Conservation (phyloP, 1,284 basidiomycete species). For the Phlebopus sp. region DNA sequence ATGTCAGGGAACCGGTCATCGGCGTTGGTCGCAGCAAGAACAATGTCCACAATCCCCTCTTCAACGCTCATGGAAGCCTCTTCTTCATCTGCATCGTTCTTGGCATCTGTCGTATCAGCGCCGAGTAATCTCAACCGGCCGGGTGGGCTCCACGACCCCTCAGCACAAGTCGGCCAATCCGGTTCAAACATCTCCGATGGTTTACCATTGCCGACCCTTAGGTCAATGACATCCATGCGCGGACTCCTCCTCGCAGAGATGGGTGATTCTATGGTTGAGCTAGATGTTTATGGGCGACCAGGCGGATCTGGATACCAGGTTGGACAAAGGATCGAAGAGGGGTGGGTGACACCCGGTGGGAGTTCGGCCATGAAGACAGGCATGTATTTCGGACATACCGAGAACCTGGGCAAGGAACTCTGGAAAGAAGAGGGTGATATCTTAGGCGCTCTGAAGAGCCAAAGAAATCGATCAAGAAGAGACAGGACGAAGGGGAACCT, state of each 20-base stretch:
- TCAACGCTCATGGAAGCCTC: slow-evolving; percentile 26
- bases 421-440: slow-evolving; percentile 19
- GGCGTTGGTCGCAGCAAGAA: slow-evolving; percentile 17
- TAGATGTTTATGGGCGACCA: slow-evolving; percentile 33
- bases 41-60: slow-evolving; percentile 27
- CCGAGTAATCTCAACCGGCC: slow-evolving; percentile 13
- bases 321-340: slow-evolving; percentile 37
- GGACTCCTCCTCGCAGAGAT: slow-evolving; percentile 43
- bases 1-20: slow-evolving; percentile 9
- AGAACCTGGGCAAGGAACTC: slow-evolving; percentile 18
- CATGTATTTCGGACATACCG: slow-evolving; percentile 3
- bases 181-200: background rate
- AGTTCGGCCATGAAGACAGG: slow-evolving; percentile 12
- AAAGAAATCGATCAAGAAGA: slow-evolving; percentile 13
- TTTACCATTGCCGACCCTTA: slow-evolving; percentile 29
- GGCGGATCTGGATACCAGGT: slow-evolving; percentile 36
- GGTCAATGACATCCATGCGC: slow-evolving; percentile 41
- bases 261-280: slow-evolving; percentile 43
- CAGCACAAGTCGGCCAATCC: background rate
- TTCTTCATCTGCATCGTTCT: slow-evolving; percentile 13
- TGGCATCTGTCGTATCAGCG: slow-evolving; percentile 20
- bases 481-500: slow-evolving; percentile 6
- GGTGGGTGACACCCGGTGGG: slow-evolving; percentile 30
- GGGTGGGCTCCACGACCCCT: slow-evolving; percentile 1
- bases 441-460: slow-evolving; percentile 1